These are phyloP conservation scores for Leccinum uliginosum DNA, from an alignment of 768 basidiomycete genomes.

Conservation along the genomic window DNA sequence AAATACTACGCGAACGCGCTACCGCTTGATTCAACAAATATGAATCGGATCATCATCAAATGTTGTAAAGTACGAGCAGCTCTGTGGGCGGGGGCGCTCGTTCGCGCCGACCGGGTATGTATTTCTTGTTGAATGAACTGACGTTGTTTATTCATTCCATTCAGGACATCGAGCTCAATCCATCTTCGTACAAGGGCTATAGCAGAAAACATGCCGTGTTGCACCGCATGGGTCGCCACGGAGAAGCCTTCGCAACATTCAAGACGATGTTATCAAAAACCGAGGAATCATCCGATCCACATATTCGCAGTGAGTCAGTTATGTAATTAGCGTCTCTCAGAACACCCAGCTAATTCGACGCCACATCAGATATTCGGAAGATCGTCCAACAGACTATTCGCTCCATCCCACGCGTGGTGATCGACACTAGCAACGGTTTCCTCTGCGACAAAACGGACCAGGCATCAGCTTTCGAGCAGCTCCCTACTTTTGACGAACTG, in stretches of 20 bases:
- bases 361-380: neutral
- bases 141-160: neutral
- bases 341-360: neutral
- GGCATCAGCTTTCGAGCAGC: neutral
- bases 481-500: neutral
- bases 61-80: neutral
- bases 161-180: neutral
- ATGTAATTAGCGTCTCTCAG: neutral
- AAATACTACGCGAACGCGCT: neutral
- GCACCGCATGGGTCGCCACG: neutral
- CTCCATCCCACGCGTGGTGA: neutral
- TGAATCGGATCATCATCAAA: neutral
- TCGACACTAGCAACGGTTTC: neutral
- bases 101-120: neutral
- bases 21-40: neutral
- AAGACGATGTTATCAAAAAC: neutral
- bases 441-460: neutral
- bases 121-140: neutral
- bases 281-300: neutral
- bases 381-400: neutral
- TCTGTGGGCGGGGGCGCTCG: neutral
- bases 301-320: neutral
- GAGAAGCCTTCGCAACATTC: neutral
- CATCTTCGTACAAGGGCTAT: neutral
- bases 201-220: neutral